A percentile compares a stretch with the other conserved stretches of the same genome.
These are phyloP conservation scores for Phycomyces blakesleeanus DNA, from an alignment of 192 early-diverging fungal species.

Conservation along the genomic window DNA sequence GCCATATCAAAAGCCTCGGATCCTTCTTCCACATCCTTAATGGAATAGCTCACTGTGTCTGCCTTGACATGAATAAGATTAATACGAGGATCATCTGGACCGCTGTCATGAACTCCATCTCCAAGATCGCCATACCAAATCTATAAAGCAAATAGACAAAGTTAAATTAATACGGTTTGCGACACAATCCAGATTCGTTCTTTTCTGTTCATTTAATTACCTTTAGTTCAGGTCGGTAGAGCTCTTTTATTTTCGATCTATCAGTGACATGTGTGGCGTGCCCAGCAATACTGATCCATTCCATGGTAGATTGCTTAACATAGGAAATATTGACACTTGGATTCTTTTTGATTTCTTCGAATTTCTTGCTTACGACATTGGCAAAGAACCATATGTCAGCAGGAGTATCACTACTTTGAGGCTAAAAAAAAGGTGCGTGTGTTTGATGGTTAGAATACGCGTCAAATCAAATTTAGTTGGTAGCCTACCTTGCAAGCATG, in stretches of 20 bases:
- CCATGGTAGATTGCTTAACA: not conserved
- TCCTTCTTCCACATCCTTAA: not conserved
- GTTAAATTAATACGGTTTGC: too few species aligned
- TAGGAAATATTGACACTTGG: not conserved
- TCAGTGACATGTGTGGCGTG: not conserved
- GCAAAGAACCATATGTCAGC: not conserved
- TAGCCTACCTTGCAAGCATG: not conserved
- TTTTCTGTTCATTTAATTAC: too few species aligned
- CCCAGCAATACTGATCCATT: not conserved
- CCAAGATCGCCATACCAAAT: not conserved
- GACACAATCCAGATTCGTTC: too few species aligned
- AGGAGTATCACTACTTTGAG: not conserved
- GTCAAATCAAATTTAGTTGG: not conserved
- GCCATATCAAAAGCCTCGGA: not conserved
- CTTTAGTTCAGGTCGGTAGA: not conserved
- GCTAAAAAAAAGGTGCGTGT: not conserved
- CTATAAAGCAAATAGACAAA: not conserved
- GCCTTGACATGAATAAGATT: not conserved
- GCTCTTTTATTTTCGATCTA: not conserved
- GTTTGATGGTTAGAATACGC: not conserved
- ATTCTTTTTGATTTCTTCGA: not conserved
- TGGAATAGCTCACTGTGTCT: not conserved
- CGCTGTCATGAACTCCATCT: not conserved
- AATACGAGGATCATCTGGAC: slow-evolving; percentile 3
- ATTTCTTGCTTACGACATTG: not conserved